phyloP scores from a whole-genome alignment of 345 rosid genomes.

The Camelina hispida region DNA sequence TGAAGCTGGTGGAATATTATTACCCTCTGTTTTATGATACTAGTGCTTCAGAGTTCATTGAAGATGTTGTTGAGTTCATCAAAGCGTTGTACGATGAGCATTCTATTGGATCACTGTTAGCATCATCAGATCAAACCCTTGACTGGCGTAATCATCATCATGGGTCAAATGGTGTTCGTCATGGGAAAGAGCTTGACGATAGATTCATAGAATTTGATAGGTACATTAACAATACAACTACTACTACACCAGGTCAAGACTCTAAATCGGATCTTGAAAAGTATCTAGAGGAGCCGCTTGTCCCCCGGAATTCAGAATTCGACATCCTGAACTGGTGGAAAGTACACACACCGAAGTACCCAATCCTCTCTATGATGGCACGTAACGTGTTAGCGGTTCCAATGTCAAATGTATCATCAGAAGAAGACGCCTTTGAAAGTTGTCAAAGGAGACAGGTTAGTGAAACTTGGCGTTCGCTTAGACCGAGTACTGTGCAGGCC shows the following conservation, averaged over 20 bases:
- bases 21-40: conserved; percentile 64
- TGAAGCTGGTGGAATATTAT: conserved; percentile 82
- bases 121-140: conserved; percentile 58
- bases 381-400: conserved; percentile 68
- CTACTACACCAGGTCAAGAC: conserved; percentile 53
- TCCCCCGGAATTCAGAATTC: conserved; percentile 72
- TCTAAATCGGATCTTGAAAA: conserved; percentile 67
- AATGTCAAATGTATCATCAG: conserved; percentile 57
- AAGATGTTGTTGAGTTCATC: conserved; percentile 61
- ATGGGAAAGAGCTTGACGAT: conserved; percentile 51
- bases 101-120: conserved; percentile 66
- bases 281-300: conserved; percentile 85
- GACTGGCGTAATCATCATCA: conserved; percentile 52
- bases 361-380: conserved; percentile 83
- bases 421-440: conserved; percentile 47
- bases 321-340: conserved; percentile 84
- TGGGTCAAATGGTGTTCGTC: conserved; percentile 22
- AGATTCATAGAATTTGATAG: conserved; percentile 67
- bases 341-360: conserved; percentile 78
- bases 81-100: conserved; percentile 73
- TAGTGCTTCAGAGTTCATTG: conserved; percentile 58
- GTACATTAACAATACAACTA: conserved; percentile 57
- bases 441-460: conserved; percentile 54
- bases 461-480: conserved; percentile 58
- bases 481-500: conserved; percentile 67